Conservation (phyloP, 2,329 filamentous ascomycete genomes). For the Talaromyces amestolkiae region DNA sequence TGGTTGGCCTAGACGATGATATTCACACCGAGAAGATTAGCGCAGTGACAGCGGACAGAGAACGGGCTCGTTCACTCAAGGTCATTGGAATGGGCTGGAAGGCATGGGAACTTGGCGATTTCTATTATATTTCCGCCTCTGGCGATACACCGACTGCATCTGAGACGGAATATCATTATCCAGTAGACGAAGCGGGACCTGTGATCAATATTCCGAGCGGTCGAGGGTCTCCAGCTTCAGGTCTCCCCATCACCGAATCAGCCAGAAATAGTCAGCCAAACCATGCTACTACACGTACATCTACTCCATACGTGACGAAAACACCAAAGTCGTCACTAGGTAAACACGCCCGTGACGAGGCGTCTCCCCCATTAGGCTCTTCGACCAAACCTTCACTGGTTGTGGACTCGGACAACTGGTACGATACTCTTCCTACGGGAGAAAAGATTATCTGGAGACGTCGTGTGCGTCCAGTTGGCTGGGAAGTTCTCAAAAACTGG, state of each 20-base stretch:
- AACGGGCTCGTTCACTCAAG: slow-evolving; percentile 33
- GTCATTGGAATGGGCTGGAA: slow-evolving; percentile 41
- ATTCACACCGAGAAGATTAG: slow-evolving; percentile 33
- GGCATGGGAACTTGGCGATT: slow-evolving; percentile 37
- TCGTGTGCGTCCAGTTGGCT: slow-evolving; percentile 36
- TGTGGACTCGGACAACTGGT: slow-evolving; percentile 19
- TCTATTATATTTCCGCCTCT: slow-evolving; percentile 32
- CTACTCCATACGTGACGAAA: background rate
- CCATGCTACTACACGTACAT: background rate
- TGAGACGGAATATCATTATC: background rate
- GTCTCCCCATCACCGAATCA: background rate
- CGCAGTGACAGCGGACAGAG: slow-evolving; percentile 32
- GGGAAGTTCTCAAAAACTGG: slow-evolving; percentile 43
- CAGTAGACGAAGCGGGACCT: background rate
- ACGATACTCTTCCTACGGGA: slow-evolving; percentile 22
- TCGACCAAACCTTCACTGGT: background rate
- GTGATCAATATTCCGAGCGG: background rate
- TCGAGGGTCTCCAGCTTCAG: background rate
- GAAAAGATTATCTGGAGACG: slow-evolving; percentile 32
- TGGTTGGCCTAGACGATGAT: slow-evolving; percentile 40
- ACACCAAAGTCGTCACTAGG: slow-evolving; percentile 27
- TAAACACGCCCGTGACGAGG: slow-evolving; percentile 27
- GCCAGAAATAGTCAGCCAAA: background rate
- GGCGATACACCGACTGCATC: slow-evolving; percentile 5
- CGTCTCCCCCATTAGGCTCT: slow-evolving; percentile 14